Evolutionary conservation across 2,329 filamentous ascomycete species (phyloP).

Genomic region (Microdochium nivale): DNA sequence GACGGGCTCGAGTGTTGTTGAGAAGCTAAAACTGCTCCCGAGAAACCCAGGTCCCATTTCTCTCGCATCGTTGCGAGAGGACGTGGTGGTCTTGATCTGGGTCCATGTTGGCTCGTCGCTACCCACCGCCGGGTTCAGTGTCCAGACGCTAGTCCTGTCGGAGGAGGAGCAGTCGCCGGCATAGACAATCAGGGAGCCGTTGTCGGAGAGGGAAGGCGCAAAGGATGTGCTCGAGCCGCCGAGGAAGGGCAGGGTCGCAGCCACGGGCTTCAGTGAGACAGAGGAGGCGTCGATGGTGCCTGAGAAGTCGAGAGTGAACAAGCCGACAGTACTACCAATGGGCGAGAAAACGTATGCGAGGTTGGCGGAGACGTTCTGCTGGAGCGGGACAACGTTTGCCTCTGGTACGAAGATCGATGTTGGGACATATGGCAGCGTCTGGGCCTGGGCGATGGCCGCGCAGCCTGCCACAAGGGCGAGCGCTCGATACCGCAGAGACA

Average conservation of each 20-base stretch:
- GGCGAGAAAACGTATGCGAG: conserved; percentile 65
- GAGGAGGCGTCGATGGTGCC: conserved; percentile 39
- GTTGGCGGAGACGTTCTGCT: conserved; percentile 25
- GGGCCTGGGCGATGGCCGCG: conserved; percentile 21
- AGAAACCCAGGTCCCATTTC: conserved; percentile 40
- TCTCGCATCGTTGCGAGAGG: conserved; percentile 10
- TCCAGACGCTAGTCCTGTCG: conserved; percentile 55
- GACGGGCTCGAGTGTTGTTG: conserved; percentile 45
- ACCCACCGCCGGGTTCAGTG: conserved; percentile 41
- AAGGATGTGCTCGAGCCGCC: conserved; percentile 47
- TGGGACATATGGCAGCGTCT: conserved; percentile 65
- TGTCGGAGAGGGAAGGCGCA: conserved; percentile 55
- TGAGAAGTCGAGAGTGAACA: conserved; percentile 61
- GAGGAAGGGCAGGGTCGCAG: conserved; percentile 55
- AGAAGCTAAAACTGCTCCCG: conserved; percentile 56
- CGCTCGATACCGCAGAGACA: conserved; percentile 3
- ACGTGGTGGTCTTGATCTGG: conserved; percentile 18
- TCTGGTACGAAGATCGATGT: conserved; percentile 59
- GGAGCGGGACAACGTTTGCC: conserved; percentile 30
- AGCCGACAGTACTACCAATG: conserved; percentile 34
- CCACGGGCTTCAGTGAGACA: conserved; percentile 37
- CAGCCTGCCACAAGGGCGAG: conserved; percentile 9
- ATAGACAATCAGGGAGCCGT: conserved; percentile 65
- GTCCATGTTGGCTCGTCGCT: conserved; percentile 31
- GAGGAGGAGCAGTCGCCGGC: conserved; percentile 60